A percentile compares a stretch with the other conserved stretches of the same genome.
Conservation (phyloP, 2,329 filamentous ascomycete genomes). For the Chrysoporthe cubensis region DNA sequence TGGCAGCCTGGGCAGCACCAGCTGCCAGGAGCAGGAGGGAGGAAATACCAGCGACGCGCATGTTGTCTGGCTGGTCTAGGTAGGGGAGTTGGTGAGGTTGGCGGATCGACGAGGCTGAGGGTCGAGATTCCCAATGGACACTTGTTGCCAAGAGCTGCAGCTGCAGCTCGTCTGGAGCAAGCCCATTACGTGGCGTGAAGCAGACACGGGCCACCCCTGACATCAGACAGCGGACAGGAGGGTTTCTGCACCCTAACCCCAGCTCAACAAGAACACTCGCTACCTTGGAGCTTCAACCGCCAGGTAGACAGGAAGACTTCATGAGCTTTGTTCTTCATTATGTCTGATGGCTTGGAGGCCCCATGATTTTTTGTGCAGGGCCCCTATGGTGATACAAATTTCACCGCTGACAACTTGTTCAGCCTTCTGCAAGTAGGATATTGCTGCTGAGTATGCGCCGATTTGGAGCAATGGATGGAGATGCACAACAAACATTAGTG, state of each 20-base stretch:
- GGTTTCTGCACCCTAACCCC: background rate
- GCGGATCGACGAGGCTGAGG: conserved; percentile 19
- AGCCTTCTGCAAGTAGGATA: too few species aligned
- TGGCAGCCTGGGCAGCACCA: conserved; percentile 55
- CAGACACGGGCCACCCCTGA: conserved; percentile 13
- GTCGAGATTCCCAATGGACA: conserved; percentile 23
- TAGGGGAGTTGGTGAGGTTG: conserved; percentile 18
- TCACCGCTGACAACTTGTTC: too few species aligned
- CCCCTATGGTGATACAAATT: too few species aligned
- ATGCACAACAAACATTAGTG: too few species aligned
- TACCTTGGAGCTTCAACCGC: too few species aligned
- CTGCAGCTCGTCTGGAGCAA: conserved; percentile 3
- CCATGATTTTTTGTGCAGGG: too few species aligned
- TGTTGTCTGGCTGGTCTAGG: conserved; percentile 32
- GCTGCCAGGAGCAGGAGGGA: conserved; percentile 52
- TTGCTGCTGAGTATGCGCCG: too few species aligned
- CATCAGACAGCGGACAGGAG: background rate
- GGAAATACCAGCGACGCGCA: conserved; percentile 48
- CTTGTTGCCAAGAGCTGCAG: conserved; percentile 21
- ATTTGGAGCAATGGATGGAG: too few species aligned
- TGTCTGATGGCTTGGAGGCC: too few species aligned
- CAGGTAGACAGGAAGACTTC: too few species aligned
- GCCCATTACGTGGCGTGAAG: conserved; percentile 29
- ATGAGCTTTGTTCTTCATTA: too few species aligned
- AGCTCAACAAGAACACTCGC: too few species aligned